phyloP scores from a whole-genome alignment of 495 filamentous ascomycete species.

The Aspergillus incahuasiensis region DNA sequence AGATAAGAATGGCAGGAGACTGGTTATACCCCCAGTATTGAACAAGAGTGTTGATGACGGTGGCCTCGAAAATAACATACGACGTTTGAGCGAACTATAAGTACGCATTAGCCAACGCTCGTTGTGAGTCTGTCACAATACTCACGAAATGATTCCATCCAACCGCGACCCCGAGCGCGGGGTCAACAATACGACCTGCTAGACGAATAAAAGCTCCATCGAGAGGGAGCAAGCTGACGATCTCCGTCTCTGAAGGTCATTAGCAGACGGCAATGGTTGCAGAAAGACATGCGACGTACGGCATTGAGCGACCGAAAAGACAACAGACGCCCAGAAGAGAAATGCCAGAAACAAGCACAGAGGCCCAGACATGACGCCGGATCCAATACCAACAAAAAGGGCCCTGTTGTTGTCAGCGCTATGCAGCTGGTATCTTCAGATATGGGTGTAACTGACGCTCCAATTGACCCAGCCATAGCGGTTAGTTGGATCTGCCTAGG shows the following conservation, averaged over 20 bases:
- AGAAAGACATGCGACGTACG: background rate
- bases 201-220: slow-evolving; percentile 3
- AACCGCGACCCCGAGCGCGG: slow-evolving; percentile 1
- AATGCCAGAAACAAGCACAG: background rate
- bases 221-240: slow-evolving; percentile 1
- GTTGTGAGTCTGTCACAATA: background rate
- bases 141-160: slow-evolving; percentile 5
- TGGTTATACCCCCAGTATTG: slow-evolving; percentile 2
- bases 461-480: slow-evolving; percentile 1
- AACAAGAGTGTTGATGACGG: background rate
- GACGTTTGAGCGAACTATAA: slow-evolving; percentile 3
- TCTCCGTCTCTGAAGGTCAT: background rate
- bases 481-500: slow-evolving; percentile 1
- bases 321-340: slow-evolving; percentile 1
- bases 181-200: background rate
- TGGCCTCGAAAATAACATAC: slow-evolving; percentile 4
- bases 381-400: slow-evolving; percentile 1
- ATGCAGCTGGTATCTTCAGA: background rate
- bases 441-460: background rate
- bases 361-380: background rate
- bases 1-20: slow-evolving; percentile 1
- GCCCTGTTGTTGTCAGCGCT: background rate
- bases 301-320: background rate
- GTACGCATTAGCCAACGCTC: background rate
- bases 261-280: background rate